These are phyloP conservation scores for Eutrema salsugineum DNA, from an alignment of 441 rosid species.

Conservation along the genomic window DNA sequence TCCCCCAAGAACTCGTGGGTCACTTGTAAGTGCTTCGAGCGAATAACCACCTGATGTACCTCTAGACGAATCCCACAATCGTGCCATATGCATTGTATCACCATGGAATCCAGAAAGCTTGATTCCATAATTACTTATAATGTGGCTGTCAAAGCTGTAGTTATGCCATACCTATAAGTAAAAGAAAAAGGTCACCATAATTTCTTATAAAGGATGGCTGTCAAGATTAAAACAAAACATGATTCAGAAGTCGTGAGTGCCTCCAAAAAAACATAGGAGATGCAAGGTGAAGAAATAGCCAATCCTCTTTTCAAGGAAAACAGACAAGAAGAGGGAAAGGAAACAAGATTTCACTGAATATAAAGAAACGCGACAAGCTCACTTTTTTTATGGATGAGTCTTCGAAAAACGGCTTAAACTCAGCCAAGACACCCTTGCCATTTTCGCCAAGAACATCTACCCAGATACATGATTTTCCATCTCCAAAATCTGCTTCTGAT, in stretches of 20 bases:
- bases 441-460: slow-evolving; percentile 92
- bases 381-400: slow-evolving; percentile 75
- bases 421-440: slow-evolving; percentile 57
- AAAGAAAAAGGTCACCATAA: background rate
- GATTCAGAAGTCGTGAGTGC: background rate
- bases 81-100: slow-evolving; percentile 99
- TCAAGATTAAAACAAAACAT: slow-evolving; percentile 16
- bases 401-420: slow-evolving; percentile 77
- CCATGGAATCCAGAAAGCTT: slow-evolving; percentile 89
- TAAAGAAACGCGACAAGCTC: background rate
- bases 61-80: slow-evolving; percentile 93
- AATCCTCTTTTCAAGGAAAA: background rate
- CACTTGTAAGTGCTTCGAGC: slow-evolving; percentile 91
- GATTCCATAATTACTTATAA: slow-evolving; percentile 73
- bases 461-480: slow-evolving; percentile 91
- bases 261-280: background rate
- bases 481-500: slow-evolving; percentile 74
- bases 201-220: no score
- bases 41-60: slow-evolving; percentile 81
- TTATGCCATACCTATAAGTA: slow-evolving; percentile 89
- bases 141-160: slow-evolving; percentile 92
- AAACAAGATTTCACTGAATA: background rate
- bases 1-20: slow-evolving; percentile 51
- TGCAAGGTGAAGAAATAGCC: slow-evolving; percentile 9
- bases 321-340: slow-evolving; percentile 1